Percentiles rank a stretch among this genome's conserved stretches.
phyloP scores from a whole-genome alignment of 345 rosid genomes.

The Sisymbrium irio region DNA sequence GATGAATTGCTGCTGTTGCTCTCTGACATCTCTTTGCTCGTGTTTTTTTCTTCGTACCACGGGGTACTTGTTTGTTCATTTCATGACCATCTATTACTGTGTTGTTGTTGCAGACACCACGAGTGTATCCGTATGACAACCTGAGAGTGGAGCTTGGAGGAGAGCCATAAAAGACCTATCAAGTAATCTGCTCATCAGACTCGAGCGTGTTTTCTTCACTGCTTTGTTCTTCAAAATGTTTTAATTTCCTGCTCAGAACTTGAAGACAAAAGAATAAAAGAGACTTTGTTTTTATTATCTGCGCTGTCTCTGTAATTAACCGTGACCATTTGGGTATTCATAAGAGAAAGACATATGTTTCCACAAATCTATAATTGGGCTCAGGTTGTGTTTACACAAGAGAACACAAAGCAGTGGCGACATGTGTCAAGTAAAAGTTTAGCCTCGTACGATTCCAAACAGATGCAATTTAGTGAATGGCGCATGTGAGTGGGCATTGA shows the following conservation, averaged over 20 bases:
- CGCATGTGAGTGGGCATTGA: slow-evolving; percentile 13
- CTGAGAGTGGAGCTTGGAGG: slow-evolving; percentile 96
- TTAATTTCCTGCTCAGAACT: slow-evolving; percentile 4
- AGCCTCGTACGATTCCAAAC: slow-evolving; percentile 15
- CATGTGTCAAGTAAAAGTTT: slow-evolving; percentile 5
- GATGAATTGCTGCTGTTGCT: neutral
- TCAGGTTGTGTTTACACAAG: neutral
- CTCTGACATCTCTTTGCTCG: neutral
- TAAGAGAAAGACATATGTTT: slow-evolving; percentile 21
- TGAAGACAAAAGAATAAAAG: slow-evolving; percentile 26
- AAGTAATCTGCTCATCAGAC: neutral
- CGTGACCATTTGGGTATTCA: slow-evolving; percentile 17
- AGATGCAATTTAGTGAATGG: neutral
- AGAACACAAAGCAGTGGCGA: neutral
- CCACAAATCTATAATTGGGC: neutral
- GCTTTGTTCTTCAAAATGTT: slow-evolving; percentile 15
- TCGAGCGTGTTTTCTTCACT: slow-evolving; percentile 5
- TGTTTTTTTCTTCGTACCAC: neutral
- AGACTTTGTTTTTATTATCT: neutral
- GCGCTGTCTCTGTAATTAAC: slow-evolving; percentile 28
- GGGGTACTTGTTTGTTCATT: neutral
- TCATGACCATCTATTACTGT: slow-evolving; percentile 16
- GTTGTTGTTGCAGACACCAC: slow-evolving; percentile 60
- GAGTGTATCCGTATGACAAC: slow-evolving; percentile 93
- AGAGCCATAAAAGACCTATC: slow-evolving; percentile 50